Percentiles rank a stretch among this genome's conserved stretches.
Evolutionary conservation across 1,284 basidiomycete genomes (phyloP).

Genomic region (Rhodofomes roseus): DNA sequence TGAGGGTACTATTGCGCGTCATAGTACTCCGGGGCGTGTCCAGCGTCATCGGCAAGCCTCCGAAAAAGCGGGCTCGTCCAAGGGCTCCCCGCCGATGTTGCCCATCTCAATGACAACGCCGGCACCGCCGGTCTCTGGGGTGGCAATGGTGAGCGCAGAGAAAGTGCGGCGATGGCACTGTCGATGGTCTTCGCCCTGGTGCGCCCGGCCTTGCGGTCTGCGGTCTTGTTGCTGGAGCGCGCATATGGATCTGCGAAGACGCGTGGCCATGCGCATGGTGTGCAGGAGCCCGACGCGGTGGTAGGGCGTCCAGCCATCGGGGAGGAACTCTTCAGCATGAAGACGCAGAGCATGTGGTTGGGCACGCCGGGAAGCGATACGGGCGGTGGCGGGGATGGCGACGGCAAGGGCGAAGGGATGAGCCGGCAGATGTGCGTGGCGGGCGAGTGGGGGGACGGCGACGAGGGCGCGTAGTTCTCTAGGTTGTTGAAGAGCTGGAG

Average conservation of each 20-base stretch:
- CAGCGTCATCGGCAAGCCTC: neutral
- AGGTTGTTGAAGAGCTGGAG: slow-evolving; percentile 23
- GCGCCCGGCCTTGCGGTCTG: neutral
- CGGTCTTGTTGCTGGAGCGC: slow-evolving; percentile 17
- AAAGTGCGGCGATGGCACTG: neutral
- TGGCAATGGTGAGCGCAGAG: neutral
- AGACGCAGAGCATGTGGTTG: slow-evolving; percentile 40
- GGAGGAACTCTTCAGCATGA: slow-evolving; percentile 52
- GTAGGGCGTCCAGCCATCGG: slow-evolving; percentile 47
- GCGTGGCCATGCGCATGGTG: slow-evolving; percentile 25
- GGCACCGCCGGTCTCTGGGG: neutral
- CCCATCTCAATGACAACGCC: neutral
- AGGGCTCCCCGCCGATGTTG: neutral
- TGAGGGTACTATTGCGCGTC: neutral
- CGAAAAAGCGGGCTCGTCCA: neutral
- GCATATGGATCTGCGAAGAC: slow-evolving; percentile 18
- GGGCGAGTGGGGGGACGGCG: slow-evolving; percentile 5
- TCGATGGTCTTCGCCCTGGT: neutral
- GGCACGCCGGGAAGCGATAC: slow-evolving; percentile 34
- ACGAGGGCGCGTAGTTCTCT: slow-evolving; percentile 5
- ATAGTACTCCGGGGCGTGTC: neutral
- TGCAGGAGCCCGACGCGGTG: slow-evolving; percentile 42
- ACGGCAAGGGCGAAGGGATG: neutral
- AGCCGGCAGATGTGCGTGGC: neutral
- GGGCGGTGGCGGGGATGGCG: neutral